Evolutionary conservation across 306 rosid species (phyloP).

Genomic region (Sesbania bispinosa): DNA sequence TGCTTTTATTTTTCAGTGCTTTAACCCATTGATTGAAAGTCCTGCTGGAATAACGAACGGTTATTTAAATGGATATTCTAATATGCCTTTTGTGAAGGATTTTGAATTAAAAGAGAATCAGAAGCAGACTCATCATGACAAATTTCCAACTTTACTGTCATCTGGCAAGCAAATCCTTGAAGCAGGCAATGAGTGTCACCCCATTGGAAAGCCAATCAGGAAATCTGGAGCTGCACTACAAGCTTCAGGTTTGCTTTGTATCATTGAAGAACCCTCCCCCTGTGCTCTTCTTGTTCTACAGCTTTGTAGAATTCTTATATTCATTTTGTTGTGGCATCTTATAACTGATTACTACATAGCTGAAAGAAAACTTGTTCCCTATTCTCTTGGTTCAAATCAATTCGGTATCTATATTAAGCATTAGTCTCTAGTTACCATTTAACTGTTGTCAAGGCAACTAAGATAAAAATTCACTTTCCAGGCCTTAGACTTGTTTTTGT

Average conservation of each 20-base stretch:
- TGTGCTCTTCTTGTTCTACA: neutral
- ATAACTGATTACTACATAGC: neutral
- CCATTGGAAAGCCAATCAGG: conserved; percentile 59
- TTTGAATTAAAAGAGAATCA: conserved; percentile 22
- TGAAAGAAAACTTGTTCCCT: neutral
- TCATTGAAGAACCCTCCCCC: neutral
- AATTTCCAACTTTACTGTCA: conserved; percentile 33
- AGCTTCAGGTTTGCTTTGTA: conserved; percentile 58
- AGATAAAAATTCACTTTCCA: too few species aligned
- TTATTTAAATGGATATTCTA: too few species aligned
- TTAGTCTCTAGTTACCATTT: neutral
- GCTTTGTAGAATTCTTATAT: neutral
- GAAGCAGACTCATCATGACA: conserved; percentile 7
- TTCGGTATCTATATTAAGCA: neutral
- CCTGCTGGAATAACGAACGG: too few species aligned
- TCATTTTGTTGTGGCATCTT: too few species aligned
- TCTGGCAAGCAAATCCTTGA: conserved; percentile 57
- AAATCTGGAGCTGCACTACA: too few species aligned
- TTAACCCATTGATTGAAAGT: too few species aligned
- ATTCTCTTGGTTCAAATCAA: neutral
- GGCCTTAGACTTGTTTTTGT: too few species aligned
- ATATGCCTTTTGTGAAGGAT: neutral
- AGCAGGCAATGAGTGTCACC: conserved; percentile 42
- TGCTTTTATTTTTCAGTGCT: too few species aligned
- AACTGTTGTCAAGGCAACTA: neutral